These are phyloP conservation scores for Vanrija sp. DNA, from an alignment of 1,284 basidiomycete genomes.

Conservation along the genomic window DNA sequence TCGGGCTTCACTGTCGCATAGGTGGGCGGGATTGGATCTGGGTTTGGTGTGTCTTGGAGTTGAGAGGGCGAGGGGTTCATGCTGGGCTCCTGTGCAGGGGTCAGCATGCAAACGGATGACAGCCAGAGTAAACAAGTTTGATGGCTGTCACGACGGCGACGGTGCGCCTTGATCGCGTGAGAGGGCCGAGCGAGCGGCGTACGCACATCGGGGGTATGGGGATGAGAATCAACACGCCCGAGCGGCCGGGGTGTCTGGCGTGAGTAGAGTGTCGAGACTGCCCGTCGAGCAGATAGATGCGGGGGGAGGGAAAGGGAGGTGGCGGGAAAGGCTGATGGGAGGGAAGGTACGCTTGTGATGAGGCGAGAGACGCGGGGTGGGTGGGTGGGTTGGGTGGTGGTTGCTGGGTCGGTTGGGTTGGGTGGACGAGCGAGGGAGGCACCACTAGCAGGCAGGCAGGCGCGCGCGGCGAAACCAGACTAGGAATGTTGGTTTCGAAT, in stretches of 20 bases:
- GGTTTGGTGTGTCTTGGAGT: not conserved
- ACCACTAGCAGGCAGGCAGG: too few species aligned
- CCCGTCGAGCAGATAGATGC: too few species aligned
- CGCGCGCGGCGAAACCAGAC: too few species aligned
- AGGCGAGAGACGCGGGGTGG: not conserved
- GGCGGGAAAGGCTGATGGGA: not conserved
- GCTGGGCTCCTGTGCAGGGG: conserved; percentile 14
- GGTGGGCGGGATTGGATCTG: not conserved
- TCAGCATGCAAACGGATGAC: conserved; percentile 1
- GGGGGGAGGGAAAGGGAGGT: not conserved
- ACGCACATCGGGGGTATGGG: conserved; percentile 2
- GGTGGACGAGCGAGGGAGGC: too few species aligned
- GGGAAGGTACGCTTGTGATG: not conserved
- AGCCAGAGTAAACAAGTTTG: not conserved
- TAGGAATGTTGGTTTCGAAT: too few species aligned
- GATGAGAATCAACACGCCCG: too few species aligned
- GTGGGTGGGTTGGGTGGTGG: not conserved
- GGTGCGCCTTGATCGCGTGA: not conserved
- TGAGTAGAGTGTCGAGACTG: too few species aligned
- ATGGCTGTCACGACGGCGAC: not conserved
- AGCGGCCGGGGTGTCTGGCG: too few species aligned
- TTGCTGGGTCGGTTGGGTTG: too few species aligned
- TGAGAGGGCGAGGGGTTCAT: conserved; percentile 16
- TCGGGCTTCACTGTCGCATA: not conserved
- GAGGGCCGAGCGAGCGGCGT: not conserved